These are phyloP conservation scores for Lasiodiplodia hormozganensis DNA, from an alignment of 2,329 filamentous ascomycete genomes.

Conservation along the genomic window DNA sequence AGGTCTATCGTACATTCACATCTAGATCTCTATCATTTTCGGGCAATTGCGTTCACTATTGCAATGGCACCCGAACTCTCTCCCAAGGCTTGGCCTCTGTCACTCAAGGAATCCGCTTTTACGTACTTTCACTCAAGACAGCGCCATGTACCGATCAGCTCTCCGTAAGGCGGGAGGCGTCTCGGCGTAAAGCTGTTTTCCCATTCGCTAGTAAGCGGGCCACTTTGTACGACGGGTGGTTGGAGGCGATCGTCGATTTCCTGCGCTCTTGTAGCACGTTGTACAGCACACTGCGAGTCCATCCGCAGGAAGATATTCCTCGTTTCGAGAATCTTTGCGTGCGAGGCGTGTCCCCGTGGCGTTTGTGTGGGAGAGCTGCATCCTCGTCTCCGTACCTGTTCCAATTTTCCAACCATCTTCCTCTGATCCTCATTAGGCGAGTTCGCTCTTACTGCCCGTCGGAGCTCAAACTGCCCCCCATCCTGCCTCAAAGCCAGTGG, in stretches of 20 bases:
- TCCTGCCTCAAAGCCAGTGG: constrained; percentile 1
- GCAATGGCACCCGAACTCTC: too few relatives aligned
- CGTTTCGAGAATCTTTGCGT: constrained; percentile 20
- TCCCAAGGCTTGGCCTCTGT: neutral
- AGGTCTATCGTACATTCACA: too few relatives aligned
- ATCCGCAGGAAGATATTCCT: constrained; percentile 5
- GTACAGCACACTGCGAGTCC: neutral
- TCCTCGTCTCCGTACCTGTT: neutral
- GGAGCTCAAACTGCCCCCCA: neutral
- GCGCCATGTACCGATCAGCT: neutral
- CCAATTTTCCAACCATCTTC: neutral
- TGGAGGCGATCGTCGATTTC: constrained; percentile 24
- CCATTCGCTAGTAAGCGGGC: neutral
- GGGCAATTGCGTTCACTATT: too few relatives aligned
- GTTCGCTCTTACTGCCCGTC: neutral
- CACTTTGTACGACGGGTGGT: constrained; percentile 6
- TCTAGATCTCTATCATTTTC: too few relatives aligned
- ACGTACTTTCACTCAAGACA: neutral
- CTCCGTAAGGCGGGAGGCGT: neutral
- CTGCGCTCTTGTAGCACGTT: neutral
- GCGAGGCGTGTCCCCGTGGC: constrained; percentile 4
- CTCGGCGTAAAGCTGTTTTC: neutral
- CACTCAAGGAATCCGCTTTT: neutral
- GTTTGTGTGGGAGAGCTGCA: neutral
- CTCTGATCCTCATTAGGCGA: neutral